Base-by-base conservation (phyloP, 2,329 filamentous ascomycete genomes). In the Fusarium ramigenum region DNA sequence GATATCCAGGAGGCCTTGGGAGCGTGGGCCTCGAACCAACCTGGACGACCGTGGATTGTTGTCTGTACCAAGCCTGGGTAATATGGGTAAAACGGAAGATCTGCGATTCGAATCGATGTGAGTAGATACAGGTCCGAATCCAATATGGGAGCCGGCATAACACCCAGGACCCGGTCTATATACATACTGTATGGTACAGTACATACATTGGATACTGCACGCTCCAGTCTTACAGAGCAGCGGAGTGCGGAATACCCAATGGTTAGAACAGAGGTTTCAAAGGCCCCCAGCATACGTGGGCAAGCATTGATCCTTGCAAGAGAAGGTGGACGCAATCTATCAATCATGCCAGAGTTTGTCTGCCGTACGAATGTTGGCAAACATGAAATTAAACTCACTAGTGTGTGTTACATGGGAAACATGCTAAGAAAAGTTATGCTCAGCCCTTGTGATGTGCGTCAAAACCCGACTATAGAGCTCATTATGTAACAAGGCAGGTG, bases 71-170 rank as follows among this genome's bases (percentile, higher is more conserved):
- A 47, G 25, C 44, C 49, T 63, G 56, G 44, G 25, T 40, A 54
- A 46, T 63, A 54, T 60, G 52, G 58, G 36, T 60, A 73, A 57
- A 70, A 58, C 60, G 47, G 28, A 58, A 46, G 69, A 68, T 75
- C 66, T 75, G 50, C 72, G 70, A 73, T 69, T 58, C 54, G 59
- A 30, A 56, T 59, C 44, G 66, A 71, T 66, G 44, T 28, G 52
- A 53, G 47, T 60, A 62, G 30, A 66, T 49, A 60, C 50, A 44
- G 54, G 32, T 23, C 46, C 42, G 63, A 23, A 52, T 56, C 54
- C 34, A 68, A 40, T 47, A 58, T 42, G 30, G n/a, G 43, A 47
- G 58, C 25, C 52, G 62, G 39, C 50, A 74, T 71, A 74, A 62
- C 47, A 60, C 36, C 66, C 61, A 74, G 72, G 63, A 53, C 56